Percentiles rank a stretch among this genome's conserved stretches.
phyloP scores from a whole-genome alignment of 1,284 basidiomycete species.

The Neonothopanus nambi region DNA sequence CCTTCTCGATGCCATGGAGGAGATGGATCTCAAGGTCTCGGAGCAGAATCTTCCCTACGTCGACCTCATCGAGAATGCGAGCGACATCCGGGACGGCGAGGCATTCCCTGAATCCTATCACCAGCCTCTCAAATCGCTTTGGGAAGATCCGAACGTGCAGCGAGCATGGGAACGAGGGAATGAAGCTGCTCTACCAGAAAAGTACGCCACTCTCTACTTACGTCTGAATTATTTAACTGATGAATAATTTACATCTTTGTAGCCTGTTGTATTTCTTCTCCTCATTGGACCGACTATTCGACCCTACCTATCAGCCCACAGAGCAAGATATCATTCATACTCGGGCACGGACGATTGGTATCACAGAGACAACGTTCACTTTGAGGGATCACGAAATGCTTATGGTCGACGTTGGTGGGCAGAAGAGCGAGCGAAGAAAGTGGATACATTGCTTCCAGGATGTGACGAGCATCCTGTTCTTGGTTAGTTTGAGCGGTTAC shows the following conservation, averaged over 20 bases:
- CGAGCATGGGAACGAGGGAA: constrained; percentile 64
- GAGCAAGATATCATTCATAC: constrained; percentile 78
- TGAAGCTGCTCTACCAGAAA: constrained; percentile 76
- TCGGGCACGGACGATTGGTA: constrained; percentile 78
- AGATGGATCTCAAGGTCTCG: constrained; percentile 76
- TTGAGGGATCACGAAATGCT: constrained; percentile 61
- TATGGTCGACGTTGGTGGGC: constrained; percentile 80
- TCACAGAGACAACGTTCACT: constrained; percentile 81
- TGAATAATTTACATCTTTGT: background rate
- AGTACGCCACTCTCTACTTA: constrained; percentile 41
- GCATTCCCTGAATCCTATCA: constrained; percentile 69
- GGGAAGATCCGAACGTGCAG: constrained; percentile 71
- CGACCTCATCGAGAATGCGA: constrained; percentile 66
- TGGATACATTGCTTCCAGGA: constrained; percentile 76
- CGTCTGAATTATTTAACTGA: constrained; percentile 4
- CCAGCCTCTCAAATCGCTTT: constrained; percentile 67
- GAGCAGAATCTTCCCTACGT: constrained; percentile 57
- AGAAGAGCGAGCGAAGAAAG: constrained; percentile 76
- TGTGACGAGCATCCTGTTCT: constrained; percentile 73
- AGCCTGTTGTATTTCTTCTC: constrained; percentile 65
- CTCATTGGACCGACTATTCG: constrained; percentile 68
- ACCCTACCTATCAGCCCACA: constrained; percentile 58
- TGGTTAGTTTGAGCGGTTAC: constrained; percentile 75
- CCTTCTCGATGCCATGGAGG: constrained; percentile 86
- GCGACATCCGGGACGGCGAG: constrained; percentile 78